These are phyloP conservation scores for Sindora glabra DNA, from an alignment of 306 rosid genomes.

Conservation along the genomic window DNA sequence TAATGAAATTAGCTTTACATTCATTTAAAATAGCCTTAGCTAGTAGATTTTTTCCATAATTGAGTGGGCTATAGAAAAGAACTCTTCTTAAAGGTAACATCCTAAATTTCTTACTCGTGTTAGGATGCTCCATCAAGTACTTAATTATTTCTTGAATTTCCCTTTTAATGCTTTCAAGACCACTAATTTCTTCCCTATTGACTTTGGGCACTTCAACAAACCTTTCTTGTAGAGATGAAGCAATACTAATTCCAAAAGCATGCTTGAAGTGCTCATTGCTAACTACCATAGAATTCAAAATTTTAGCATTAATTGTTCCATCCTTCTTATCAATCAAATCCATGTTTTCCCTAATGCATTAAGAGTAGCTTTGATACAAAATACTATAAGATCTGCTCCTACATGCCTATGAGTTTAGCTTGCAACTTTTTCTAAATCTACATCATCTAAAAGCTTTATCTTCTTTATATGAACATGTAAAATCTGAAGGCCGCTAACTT, in stretches of 20 bases:
- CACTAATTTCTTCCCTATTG: conserved; percentile 51
- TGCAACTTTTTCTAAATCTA: conserved; percentile 83
- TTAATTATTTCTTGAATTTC: too few relatives aligned
- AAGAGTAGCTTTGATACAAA: conserved; percentile 98
- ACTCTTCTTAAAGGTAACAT: conserved; percentile 55
- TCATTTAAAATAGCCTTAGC: conserved; percentile 48
- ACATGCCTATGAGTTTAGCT: conserved; percentile 94
- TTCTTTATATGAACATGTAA: conserved; percentile 94
- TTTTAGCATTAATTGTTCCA: conserved; percentile 89
- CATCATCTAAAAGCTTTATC: conserved; percentile 95
- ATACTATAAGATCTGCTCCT: conserved; percentile 92
- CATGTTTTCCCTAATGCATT: conserved; percentile 96
- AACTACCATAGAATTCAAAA: conserved; percentile 95
- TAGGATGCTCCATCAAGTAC: too few relatives aligned
- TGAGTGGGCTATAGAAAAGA: conserved; percentile 50
- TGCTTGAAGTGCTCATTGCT: conserved; percentile 88
- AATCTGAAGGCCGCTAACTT: conserved; percentile 92
- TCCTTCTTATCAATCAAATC: conserved; percentile 93
- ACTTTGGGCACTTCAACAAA: conserved; percentile 57
- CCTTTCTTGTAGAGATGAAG: conserved; percentile 95
- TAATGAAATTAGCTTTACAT: conserved; percentile 51
- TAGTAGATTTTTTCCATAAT: conserved; percentile 44
- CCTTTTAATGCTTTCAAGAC: conserved; percentile 52
- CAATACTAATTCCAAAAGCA: conserved; percentile 96
- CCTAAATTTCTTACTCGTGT: too few relatives aligned